These are phyloP conservation scores for Phylloboletellus chloephorus DNA, from an alignment of 1,284 basidiomycete genomes.

Conservation along the genomic window DNA sequence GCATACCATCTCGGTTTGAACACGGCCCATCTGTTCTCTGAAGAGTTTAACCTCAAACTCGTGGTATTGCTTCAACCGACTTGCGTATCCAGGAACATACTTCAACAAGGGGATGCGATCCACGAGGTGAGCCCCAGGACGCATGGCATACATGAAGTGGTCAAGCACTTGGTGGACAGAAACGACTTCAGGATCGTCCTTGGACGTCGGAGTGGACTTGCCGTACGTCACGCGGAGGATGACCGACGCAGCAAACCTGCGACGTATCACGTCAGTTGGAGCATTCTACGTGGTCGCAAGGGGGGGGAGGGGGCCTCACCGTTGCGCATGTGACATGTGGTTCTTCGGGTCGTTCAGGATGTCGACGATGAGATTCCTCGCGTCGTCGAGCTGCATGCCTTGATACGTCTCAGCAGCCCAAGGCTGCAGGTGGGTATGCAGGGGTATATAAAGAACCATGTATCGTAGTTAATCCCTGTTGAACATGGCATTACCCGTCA, in stretches of 20 bases:
- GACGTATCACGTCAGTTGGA: too few species aligned
- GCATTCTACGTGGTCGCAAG: too few species aligned
- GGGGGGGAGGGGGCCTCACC: too few species aligned
- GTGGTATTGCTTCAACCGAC: constrained; percentile 38
- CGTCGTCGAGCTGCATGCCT: constrained; percentile 31
- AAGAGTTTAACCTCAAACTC: constrained; percentile 52
- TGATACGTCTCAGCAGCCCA: constrained; percentile 32
- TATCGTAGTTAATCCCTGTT: too few species aligned
- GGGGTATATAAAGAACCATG: too few species aligned
- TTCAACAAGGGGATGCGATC: constrained; percentile 52
- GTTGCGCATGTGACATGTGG: constrained; percentile 30
- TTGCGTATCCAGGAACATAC: constrained; percentile 25
- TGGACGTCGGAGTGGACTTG: constrained; percentile 42
- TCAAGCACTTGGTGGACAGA: constrained; percentile 45
- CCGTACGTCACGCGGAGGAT: constrained; percentile 64
- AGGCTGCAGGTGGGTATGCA: constrained; percentile 37
- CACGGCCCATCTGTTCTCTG: constrained; percentile 42
- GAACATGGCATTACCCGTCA: too few species aligned
- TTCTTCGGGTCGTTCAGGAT: constrained; percentile 33
- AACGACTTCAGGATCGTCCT: constrained; percentile 52
- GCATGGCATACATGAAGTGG: constrained; percentile 44
- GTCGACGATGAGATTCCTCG: constrained; percentile 34
- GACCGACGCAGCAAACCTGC: constrained; percentile 53
- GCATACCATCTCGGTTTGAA: constrained; percentile 42
- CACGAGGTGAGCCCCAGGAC: constrained; percentile 52